Percentiles rank a stretch among this genome's conserved stretches.
phyloP scores from a whole-genome alignment of 495 filamentous ascomycete species.

The Penicillium maclennaniae region DNA sequence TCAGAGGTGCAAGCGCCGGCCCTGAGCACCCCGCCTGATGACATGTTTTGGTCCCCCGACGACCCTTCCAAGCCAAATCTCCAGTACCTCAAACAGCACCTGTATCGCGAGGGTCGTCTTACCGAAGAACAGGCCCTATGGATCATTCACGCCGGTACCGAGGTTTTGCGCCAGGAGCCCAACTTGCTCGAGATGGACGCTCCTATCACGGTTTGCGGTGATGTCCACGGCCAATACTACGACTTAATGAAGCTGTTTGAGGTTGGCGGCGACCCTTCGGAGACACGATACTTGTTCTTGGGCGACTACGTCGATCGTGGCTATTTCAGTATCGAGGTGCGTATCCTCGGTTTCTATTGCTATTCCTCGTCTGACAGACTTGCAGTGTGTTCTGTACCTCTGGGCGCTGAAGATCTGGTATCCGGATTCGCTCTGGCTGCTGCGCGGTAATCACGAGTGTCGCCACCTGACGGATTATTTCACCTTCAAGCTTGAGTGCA shows the following conservation, averaged over 20 bases:
- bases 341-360: constrained; percentile 5
- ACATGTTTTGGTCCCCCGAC: constrained; percentile 72
- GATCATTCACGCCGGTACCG: constrained; percentile 82
- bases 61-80: constrained; percentile 88
- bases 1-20: constrained; percentile 95
- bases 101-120: constrained; percentile 93
- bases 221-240: constrained; percentile 98
- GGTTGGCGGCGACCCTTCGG: constrained; percentile 92
- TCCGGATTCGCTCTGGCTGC: constrained; percentile 92
- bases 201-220: constrained; percentile 98
- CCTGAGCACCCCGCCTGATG: constrained; percentile 81
- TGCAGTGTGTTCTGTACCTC: constrained; percentile 86
- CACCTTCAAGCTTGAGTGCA: constrained; percentile 98
- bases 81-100: constrained; percentile 92
- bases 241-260: constrained; percentile 99
- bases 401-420: constrained; percentile 99
- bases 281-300: constrained; percentile 93
- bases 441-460: constrained; percentile 97
- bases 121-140: constrained; percentile 96
- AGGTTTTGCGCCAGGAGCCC: constrained; percentile 80
- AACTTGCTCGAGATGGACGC: constrained; percentile 99
- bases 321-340: constrained; percentile 95
- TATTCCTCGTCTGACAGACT: not conserved
- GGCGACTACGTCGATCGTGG: constrained; percentile 97
- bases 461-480: constrained; percentile 99